These are phyloP conservation scores for Kluyveromyces dobzhanskii DNA, from an alignment of 805 yeast genomes.

Conservation along the genomic window DNA sequence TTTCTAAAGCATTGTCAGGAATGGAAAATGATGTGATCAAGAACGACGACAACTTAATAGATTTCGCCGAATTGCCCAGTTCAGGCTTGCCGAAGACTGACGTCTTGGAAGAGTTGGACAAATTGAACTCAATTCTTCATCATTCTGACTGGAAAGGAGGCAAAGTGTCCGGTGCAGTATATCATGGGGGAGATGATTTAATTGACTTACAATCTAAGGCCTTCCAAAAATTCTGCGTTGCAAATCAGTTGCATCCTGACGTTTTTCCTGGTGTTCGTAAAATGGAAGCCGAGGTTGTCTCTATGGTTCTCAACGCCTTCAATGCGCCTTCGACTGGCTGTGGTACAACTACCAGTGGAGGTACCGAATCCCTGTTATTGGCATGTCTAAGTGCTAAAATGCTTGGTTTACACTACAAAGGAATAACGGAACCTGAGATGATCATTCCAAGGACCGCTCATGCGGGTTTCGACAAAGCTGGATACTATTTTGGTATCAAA, in stretches of 20 bases:
- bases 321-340: constrained; percentile 64
- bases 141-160: constrained; percentile 82
- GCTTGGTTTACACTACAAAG: constrained; percentile 48
- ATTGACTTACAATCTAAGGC: constrained; percentile 69
- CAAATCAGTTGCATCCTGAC: constrained; percentile 95
- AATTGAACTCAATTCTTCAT: constrained; percentile 37
- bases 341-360: constrained; percentile 86
- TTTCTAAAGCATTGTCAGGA: constrained; percentile 36
- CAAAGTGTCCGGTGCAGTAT: constrained; percentile 88
- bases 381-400: constrained; percentile 87
- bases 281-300: constrained; percentile 91
- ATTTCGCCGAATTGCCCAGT: constrained; percentile 46
- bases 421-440: constrained; percentile 71
- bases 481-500: constrained; percentile 81
- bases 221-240: constrained; percentile 67
- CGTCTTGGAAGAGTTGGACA: constrained; percentile 45
- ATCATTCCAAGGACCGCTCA: constrained; percentile 85
- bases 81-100: constrained; percentile 43
- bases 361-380: constrained; percentile 84
- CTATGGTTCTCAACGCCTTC: constrained; percentile 77
- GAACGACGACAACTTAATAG: constrained; percentile 38
- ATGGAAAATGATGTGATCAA: constrained; percentile 54
- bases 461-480: constrained; percentile 93
- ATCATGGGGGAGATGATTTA: constrained; percentile 86
- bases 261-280: constrained; percentile 94